Evolutionary conservation across 306 rosid species (phyloP).

Genomic region (Prosopis cineraria): DNA sequence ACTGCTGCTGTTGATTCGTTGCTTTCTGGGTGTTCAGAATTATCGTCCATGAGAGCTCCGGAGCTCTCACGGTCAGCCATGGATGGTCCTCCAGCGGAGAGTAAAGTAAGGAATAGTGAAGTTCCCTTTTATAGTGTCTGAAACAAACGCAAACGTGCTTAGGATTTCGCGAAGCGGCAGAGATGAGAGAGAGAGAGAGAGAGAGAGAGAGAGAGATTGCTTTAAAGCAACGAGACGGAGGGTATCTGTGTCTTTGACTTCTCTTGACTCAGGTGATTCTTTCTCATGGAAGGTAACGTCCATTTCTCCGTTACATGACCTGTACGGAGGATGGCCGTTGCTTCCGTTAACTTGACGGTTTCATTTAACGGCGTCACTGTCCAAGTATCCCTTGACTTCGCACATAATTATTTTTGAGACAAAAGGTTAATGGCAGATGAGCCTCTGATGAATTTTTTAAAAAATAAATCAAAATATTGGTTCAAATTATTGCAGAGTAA

Average conservation of each 20-base stretch:
- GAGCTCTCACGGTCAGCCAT: slow-evolving; percentile 56
- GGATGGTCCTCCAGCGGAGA: slow-evolving; percentile 37
- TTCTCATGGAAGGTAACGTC: slow-evolving; percentile 36
- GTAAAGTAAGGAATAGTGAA: slow-evolving; percentile 46
- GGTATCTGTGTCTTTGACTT: slow-evolving; percentile 70
- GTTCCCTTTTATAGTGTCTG: slow-evolving; percentile 36
- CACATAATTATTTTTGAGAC: no score
- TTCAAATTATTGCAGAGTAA: no score
- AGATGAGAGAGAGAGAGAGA: slow-evolving; percentile 28
- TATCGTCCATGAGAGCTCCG: slow-evolving; percentile 35
- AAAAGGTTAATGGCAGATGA: no score
- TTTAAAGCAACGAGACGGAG: slow-evolving; percentile 34
- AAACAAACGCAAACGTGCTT: slow-evolving; percentile 38
- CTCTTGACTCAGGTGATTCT: slow-evolving; percentile 65
- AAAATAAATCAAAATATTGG: no score
- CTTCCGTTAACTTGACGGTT: slow-evolving; percentile 40
- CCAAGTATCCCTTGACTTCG: no score
- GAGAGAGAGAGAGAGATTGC: not conserved
- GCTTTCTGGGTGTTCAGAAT: slow-evolving; percentile 15
- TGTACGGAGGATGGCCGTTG: slow-evolving; percentile 18
- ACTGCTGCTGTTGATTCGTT: not conserved
- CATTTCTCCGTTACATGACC: slow-evolving; percentile 32
- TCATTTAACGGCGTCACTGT: slow-evolving; percentile 35
- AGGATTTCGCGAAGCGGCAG: slow-evolving; percentile 39
- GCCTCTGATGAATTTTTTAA: no score